Evolutionary conservation across 176 grass and related monocot genomes (phyloP), one percentile per base, ranked within the genome.

Genomic region (Chrysopogon serrulatus): DNA sequence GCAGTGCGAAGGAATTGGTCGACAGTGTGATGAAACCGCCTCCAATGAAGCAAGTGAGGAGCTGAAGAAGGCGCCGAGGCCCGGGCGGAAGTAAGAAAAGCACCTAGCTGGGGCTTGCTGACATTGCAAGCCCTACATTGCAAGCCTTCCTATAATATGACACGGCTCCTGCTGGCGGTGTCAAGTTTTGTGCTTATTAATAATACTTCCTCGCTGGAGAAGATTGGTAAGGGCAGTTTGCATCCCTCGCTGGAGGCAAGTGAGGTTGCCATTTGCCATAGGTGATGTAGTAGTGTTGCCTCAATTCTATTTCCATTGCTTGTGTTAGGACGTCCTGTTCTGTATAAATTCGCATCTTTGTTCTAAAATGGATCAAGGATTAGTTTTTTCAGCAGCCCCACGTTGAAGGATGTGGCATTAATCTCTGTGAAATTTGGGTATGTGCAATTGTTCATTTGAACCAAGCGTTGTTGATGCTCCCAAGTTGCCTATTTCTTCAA

Each of bases 51-150:
- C 74, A 0, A 85, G 85, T 1, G 81, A 92, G 68, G 89, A 85
- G 78, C 42, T 94, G 84, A 94, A 90, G 83, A 94, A 94, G 84
- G 89, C 84, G 12, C 70, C 17, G 83, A 90, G 71, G 87, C 71
- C 24, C 77, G 87, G n/a, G 21, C 45, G 81, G 56, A 90, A 90
- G 61, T 90, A 64, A 16, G 68, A 79, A n/a, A n/a, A 70, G 41
- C 49, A 26, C 44, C 47, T n/a, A 37, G 5, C 7, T 32, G 19
- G 67, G 19, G 45, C 66, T 83, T 78, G 56, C 59, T 57, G 59
- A 8, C 67, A 79, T 74, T 74, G 68, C 88, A 62, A 72, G 79
- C 74, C 47, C 48, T 79, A 48, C 74, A n/a, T n/a, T n/a, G n/a
- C n/a, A n/a, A n/a, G n/a, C n/a, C n/a, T n/a, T n/a, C n/a, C n/a